A percentile compares a stretch with the other conserved stretches of the same genome.
Evolutionary conservation across 2,329 filamentous ascomycete species (phyloP).

Genomic region (Fusarium sp.): DNA sequence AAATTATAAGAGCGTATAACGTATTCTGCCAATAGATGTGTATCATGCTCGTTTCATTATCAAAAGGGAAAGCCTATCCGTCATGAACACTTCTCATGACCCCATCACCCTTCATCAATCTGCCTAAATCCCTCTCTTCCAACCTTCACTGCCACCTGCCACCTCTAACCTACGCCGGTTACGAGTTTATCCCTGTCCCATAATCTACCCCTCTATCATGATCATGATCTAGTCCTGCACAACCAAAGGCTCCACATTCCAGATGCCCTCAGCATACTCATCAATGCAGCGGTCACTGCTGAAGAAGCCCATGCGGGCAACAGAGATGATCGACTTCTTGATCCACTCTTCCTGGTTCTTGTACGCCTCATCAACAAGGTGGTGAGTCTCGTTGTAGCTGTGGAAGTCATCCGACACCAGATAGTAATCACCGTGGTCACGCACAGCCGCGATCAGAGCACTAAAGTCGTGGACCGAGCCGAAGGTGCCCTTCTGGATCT

Average conservation of each 20-base stretch:
- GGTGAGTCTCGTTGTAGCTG: constrained; percentile 92
- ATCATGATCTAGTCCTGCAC: constrained; percentile 51
- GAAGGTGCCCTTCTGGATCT: constrained; percentile 84
- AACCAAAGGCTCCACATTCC: constrained; percentile 89
- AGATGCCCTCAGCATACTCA: constrained; percentile 96
- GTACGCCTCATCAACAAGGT: constrained; percentile 91
- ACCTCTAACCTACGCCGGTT: constrained; percentile 5
- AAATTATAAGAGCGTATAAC: not conserved
- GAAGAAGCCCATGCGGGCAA: constrained; percentile 97
- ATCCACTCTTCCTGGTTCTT: constrained; percentile 93
- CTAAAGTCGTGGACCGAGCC: constrained; percentile 83
- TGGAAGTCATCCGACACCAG: constrained; percentile 97
- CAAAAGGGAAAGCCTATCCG: constrained; percentile 18
- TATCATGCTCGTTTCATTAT: constrained; percentile 33
- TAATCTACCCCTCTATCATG: constrained; percentile 16
- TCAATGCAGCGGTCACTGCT: constrained; percentile 94
- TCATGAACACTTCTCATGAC: constrained; percentile 21
- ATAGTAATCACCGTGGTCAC: constrained; percentile 96
- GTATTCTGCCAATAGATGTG: not conserved
- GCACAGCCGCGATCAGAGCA: constrained; percentile 86
- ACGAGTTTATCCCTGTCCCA: constrained; percentile 26
- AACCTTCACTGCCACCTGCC: constrained; percentile 6
- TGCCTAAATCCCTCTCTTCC: constrained; percentile 19
- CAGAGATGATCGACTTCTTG: constrained; percentile 87
- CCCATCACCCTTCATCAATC: constrained; percentile 24